Evolutionary conservation across 2,329 filamentous ascomycete species (phyloP), one percentile per base, ranked within the genome.

Genomic region (Pseudogymnoascus sp.): DNA sequence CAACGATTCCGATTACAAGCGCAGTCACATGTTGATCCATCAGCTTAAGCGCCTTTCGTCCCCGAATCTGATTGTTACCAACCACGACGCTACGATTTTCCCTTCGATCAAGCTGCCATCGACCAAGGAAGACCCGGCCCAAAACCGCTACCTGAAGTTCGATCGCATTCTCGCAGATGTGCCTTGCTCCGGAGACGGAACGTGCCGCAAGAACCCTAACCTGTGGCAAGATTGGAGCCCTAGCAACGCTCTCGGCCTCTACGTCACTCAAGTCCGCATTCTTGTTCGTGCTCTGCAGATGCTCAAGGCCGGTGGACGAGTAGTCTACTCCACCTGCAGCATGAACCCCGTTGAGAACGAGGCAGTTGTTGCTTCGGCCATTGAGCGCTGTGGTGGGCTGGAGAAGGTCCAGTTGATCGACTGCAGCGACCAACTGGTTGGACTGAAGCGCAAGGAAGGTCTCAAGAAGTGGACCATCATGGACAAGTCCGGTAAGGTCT

Each of bases 311-410:
- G 93, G 95, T 43, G 95, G 95, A 62, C 86, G 93, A 67, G 90
- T 98, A 28, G 93, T 99, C 62, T 99, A 98, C 79, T 98, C 93
- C 2, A 99, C 95, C 19, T 99, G 95, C 82, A 97, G 92, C 76
- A 92, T 99, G 90, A 99, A 99, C 78, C 95, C 95, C 0, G 86
- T 98, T 28, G 95, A 99, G 80, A 96, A 99, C 73, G 95, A 99
- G 78, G 89, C 95, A 6, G 92, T 98, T 14, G 81, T 99, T 66
- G 87, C 90, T 0, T 88, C 89, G 25, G 95, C 95, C 10, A 93
- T 99, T 70, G 89, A 92, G 70, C 85, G 93, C 64, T 98, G 93
- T 72, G 95, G 95, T 67, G 95, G 95, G 2, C 77, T 85, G 3
- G 81, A 83, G 13, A 95, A 93, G 73, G 89, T 99, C 61, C 84